Evolutionary conservation across 1,284 basidiomycete species (phyloP).

Genomic region (Boletus smithii): DNA sequence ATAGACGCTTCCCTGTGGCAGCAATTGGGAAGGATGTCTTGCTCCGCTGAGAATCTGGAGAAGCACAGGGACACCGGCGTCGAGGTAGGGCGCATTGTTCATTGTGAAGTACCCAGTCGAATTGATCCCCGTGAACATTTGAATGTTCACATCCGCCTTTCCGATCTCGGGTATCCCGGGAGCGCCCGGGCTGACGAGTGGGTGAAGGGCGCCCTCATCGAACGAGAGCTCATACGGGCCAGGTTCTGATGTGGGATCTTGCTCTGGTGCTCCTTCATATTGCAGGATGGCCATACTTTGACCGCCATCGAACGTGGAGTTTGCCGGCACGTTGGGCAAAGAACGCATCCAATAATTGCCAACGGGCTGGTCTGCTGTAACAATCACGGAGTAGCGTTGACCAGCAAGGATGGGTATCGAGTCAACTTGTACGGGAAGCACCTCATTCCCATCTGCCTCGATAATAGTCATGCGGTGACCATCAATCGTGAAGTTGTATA

Average conservation of each 20-base stretch:
- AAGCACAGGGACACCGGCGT: slow-evolving; percentile 26
- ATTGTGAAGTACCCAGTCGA: not conserved
- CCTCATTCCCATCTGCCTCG: slow-evolving; percentile 45
- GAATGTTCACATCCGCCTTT: slow-evolving; percentile 24
- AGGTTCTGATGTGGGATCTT: slow-evolving; percentile 39
- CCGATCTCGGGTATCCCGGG: slow-evolving; percentile 23
- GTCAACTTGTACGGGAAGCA: slow-evolving; percentile 39
- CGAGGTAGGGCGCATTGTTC: slow-evolving; percentile 14
- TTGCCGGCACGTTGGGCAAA: slow-evolving; percentile 1
- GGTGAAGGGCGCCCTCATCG: slow-evolving; percentile 31
- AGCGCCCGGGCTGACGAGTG: slow-evolving; percentile 30
- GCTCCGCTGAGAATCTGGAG: slow-evolving; percentile 36
- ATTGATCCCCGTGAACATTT: slow-evolving; percentile 11
- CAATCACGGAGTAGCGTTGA: slow-evolving; percentile 35
- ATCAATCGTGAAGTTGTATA: slow-evolving; percentile 39
- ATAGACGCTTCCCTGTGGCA: slow-evolving; percentile 27
- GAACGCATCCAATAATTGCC: slow-evolving; percentile 44
- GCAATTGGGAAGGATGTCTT: slow-evolving; percentile 14
- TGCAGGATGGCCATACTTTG: slow-evolving; percentile 50
- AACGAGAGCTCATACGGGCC: slow-evolving; percentile 26
- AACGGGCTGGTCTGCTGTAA: slow-evolving; percentile 29
- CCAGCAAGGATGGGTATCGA: slow-evolving; percentile 37
- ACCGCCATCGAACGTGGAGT: slow-evolving; percentile 32
- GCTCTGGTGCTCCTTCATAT: slow-evolving; percentile 41
- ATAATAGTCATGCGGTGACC: slow-evolving; percentile 41